phyloP scores from a whole-genome alignment of 257 asterid genomes.

The Solanum ossicruentum region DNA sequence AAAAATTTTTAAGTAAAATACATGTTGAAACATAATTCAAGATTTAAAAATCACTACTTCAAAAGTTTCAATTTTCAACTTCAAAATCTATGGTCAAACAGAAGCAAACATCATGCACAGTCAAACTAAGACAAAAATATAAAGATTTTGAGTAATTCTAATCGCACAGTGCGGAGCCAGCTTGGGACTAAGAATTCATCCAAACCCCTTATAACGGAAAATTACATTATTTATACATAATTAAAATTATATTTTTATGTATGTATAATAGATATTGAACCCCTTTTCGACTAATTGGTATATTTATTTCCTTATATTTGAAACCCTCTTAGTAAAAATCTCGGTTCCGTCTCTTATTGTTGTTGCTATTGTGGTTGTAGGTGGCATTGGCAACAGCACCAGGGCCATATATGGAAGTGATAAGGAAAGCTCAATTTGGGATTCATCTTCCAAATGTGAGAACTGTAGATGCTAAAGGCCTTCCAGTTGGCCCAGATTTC shows the following conservation, averaged over 20 bases:
- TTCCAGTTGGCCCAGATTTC: slow-evolving; percentile 14
- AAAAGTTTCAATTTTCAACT: not conserved
- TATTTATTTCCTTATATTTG: too few species aligned
- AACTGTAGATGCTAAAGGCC: slow-evolving; percentile 24
- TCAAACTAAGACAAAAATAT: not conserved
- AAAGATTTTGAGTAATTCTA: not conserved
- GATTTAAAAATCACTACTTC: not conserved
- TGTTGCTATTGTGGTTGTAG: not conserved
- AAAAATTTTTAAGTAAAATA: not conserved
- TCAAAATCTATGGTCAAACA: too few species aligned
- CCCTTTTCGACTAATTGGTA: too few species aligned
- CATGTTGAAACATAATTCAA: not conserved
- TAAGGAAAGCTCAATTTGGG: slow-evolving; percentile 22
- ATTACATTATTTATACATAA: too few species aligned
- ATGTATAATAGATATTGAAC: too few species aligned
- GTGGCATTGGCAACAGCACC: slow-evolving; percentile 23
- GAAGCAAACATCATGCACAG: not conserved
- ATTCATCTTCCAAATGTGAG: slow-evolving; percentile 9
- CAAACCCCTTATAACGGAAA: too few species aligned
- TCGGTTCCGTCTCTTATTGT: too few species aligned
- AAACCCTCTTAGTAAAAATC: too few species aligned
- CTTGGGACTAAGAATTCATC: too few species aligned
- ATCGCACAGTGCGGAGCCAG: too few species aligned
- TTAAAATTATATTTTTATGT: too few species aligned
- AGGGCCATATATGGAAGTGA: slow-evolving; percentile 12